Percentiles rank a stretch among this genome's conserved stretches.
These are phyloP conservation scores for Fusarium oligoseptatum DNA, from an alignment of 2,329 filamentous ascomycete species.

Conservation along the genomic window DNA sequence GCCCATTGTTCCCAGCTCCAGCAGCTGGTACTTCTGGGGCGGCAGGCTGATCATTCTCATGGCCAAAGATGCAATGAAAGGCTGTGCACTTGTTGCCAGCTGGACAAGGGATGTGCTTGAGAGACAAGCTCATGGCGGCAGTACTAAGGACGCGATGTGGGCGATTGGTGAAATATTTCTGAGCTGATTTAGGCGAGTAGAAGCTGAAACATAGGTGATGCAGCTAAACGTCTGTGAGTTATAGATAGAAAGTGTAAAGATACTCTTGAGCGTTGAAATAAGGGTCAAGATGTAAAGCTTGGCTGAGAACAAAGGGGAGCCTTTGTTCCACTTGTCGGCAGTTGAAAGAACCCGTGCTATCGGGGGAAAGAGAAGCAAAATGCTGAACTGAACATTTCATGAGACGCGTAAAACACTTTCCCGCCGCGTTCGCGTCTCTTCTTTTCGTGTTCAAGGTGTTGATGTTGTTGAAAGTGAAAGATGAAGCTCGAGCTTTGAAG, in stretches of 20 bases:
- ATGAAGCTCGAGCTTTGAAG: conserved; percentile 8
- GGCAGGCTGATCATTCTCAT: conserved; percentile 52
- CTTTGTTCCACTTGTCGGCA: conserved; percentile 20
- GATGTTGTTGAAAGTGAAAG: background rate
- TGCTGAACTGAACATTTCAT: background rate
- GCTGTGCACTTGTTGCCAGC: conserved; percentile 62
- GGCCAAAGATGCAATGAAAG: conserved; percentile 65
- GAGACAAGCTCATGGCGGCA: conserved; percentile 54
- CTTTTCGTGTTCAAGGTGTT: background rate
- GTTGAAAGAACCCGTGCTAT: conserved; percentile 11
- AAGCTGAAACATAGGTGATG: background rate
- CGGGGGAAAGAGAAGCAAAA: background rate
- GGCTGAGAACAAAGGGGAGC: conserved; percentile 12
- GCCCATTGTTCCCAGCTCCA: conserved; percentile 1
- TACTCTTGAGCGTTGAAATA: conserved; percentile 10
- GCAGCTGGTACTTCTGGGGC: conserved; percentile 18
- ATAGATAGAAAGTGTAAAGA: background rate
- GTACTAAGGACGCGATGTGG: background rate
- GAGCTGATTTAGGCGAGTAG: background rate
- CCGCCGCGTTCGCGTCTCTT: background rate
- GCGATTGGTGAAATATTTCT: background rate
- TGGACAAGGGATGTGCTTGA: conserved; percentile 65
- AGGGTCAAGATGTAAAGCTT: conserved; percentile 18
- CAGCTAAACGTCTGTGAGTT: background rate
- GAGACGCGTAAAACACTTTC: background rate